Conservation (phyloP, 805 yeast genomes). For the Wickerhamomyces kurtzmanii region DNA sequence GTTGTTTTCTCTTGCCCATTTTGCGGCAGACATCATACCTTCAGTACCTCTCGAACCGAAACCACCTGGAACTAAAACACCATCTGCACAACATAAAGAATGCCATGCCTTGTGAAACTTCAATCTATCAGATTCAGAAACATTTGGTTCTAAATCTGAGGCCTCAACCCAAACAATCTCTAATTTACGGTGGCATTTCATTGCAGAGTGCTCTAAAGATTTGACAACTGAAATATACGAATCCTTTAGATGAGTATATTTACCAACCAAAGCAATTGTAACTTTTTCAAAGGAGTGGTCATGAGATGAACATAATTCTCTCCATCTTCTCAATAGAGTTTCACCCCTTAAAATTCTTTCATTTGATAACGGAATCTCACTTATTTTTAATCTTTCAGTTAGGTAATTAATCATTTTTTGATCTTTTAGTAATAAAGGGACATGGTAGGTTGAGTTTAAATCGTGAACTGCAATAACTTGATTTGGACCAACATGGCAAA, state of each 20-base stretch:
- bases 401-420: conserved; percentile 77
- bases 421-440: conserved; percentile 82
- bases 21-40: conserved; percentile 95
- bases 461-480: conserved; percentile 97
- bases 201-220: conserved; percentile 89
- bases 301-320: conserved; percentile 61
- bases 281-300: conserved; percentile 83
- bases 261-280: conserved; percentile 94
- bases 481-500: conserved; percentile 97
- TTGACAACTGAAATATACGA: conserved; percentile 92
- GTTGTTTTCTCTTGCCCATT: conserved; percentile 95
- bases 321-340: conserved; percentile 69
- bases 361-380: conserved; percentile 30
- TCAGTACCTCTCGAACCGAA: conserved; percentile 96
- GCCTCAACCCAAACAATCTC: conserved; percentile 96
- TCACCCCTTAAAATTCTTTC: conserved; percentile 60
- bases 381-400: conserved; percentile 54
- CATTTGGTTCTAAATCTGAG: conserved; percentile 71
- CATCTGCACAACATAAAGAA: conserved; percentile 84
- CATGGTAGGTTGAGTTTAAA: conserved; percentile 94
- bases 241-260: conserved; percentile 92
- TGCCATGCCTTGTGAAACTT: conserved; percentile 96
- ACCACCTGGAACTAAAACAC: conserved; percentile 97
- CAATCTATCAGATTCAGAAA: conserved; percentile 53
- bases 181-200: conserved; percentile 78